Evolutionary conservation across 169 alveolate species (phyloP), one percentile per base, ranked within the genome.

Genomic region (Cystoisospora suis): DNA sequence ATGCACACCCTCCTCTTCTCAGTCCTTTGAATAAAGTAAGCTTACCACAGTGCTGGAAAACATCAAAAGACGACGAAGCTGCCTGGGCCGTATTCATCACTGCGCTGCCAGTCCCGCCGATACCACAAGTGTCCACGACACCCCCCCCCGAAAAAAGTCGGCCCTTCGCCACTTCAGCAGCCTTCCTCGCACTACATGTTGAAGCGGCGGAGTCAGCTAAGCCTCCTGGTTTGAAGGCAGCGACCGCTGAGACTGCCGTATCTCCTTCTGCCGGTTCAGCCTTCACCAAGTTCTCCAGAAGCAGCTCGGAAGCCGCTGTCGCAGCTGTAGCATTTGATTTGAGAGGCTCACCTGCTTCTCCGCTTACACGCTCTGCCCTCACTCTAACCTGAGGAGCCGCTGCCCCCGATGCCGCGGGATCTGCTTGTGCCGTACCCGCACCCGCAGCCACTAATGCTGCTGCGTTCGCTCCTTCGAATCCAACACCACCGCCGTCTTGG

Each of bases 1-100:
- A n/a, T n/a, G n/a, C n/a, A n/a, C n/a, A n/a, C n/a, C n/a, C n/a
- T n/a, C n/a, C n/a, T n/a, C n/a, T n/a, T n/a, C n/a, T n/a, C n/a
- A n/a, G n/a, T n/a, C n/a, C n/a, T n/a, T n/a, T n/a, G n/a, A n/a
- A n/a, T n/a, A n/a, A n/a, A n/a, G n/a, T 61, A 20, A 34, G 1
- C 80, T 69, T 69, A 69, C 80, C 80, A 20, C 80, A 5, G 49
- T 61, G 77, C 77, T 58, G 72, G 29, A 69, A 34, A 5, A 69
- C 80, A 46, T 69, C 80, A 20, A 69, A 46, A 69, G 80, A 69
- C 29, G 80, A 69, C 7, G 80, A 27, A 3, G 80, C 80, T 34
- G 80, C 38, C 29, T 69, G 80, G 49, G 80, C 80, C 15, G 80
- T 58, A 3, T 29, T 27, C 40, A 58, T 29, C 3, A 36, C 72